Evolutionary conservation across 2,329 filamentous ascomycete species (phyloP).

Genomic region (Mycosphaerelloides madeirae): DNA sequence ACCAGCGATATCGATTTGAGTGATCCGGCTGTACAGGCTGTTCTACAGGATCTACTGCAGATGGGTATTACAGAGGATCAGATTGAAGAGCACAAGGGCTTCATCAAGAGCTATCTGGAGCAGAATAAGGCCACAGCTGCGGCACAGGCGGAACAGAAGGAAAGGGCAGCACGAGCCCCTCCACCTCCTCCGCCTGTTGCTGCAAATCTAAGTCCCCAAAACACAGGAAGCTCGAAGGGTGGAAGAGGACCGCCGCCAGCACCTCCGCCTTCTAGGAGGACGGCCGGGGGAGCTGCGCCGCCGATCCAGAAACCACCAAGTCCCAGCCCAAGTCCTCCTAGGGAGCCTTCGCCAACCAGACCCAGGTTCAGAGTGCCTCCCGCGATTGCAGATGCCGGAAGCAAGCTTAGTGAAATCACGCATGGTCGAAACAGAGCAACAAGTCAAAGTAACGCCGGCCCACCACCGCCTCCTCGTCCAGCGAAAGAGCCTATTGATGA

Average conservation of each 20-base stretch:
- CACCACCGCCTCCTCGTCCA: slow-evolving; percentile 42
- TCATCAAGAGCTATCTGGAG: slow-evolving; percentile 64
- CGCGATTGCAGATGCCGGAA: slow-evolving; percentile 83
- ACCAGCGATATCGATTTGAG: slow-evolving; percentile 53
- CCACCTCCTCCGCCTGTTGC: slow-evolving; percentile 56
- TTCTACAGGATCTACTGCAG: slow-evolving; percentile 56
- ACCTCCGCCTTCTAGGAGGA: slow-evolving; percentile 42
- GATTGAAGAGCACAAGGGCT: slow-evolving; percentile 62
- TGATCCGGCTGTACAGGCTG: slow-evolving; percentile 58
- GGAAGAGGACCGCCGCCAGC: slow-evolving; percentile 61
- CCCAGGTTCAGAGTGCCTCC: slow-evolving; percentile 79
- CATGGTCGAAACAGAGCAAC: slow-evolving; percentile 53
- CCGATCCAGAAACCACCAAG: slow-evolving; percentile 43
- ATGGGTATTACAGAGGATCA: slow-evolving; percentile 67
- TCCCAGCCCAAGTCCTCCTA: slow-evolving; percentile 55
- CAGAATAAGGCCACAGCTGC: slow-evolving; percentile 54
- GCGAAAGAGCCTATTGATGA: slow-evolving; percentile 56
- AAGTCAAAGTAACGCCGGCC: slow-evolving; percentile 28
- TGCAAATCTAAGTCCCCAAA: slow-evolving; percentile 54
- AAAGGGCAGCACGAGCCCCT: slow-evolving; percentile 52
- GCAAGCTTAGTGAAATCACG: slow-evolving; percentile 39
- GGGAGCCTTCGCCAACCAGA: slow-evolving; percentile 66
- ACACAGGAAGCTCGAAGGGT: slow-evolving; percentile 52
- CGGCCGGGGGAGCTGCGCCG: slow-evolving; percentile 30
- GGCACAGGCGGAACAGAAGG: slow-evolving; percentile 42